Evolutionary conservation across 805 yeast genomes (phyloP), one percentile per base, ranked within the genome.

Genomic region (Wickerhamomyces tratensis): DNA sequence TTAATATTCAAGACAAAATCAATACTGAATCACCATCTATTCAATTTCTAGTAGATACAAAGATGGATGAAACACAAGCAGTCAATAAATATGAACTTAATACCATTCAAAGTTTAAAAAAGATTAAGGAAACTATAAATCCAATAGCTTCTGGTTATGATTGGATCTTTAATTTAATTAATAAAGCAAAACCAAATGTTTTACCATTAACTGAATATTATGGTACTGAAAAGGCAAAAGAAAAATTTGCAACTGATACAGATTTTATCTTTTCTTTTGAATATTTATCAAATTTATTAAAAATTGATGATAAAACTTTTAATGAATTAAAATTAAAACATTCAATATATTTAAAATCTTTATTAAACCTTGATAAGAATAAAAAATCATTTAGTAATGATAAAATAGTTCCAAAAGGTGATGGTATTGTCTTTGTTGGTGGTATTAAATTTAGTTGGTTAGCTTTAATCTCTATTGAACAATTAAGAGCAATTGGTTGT

Each of bases 391-490:
- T 65, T 20, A 51, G 50, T 39, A 40, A 39, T 7, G 53, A 52
- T 11, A 29, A 58, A 4, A 41, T 61, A 8, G 49, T 49, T 8
- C 50, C 63, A 4, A 62, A 63, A 40, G 71, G 76, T 2, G 66
- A 69, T 30, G 85, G 85, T 2, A 69, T 78, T 27, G 91, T 73
- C 33, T 77, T 68, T 54, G 87, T 83, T 34, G 89, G 88, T 20
- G 93, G 93, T 36, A 86, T 86, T 4, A 74, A 72, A 48, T 82
- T 78, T 59, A 79, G 83, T 47, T 84, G 89, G 76, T 68, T 79
- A 45, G 72, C 86, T 13, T 60, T 83, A 35, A 64, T 81, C 25
- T 76, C 82, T 8, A 71, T 84, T 41, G 74, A 74, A 50, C 73
- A 79, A 49, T 58, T 84, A 38, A 64, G 89, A 48, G 68, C 74